These are phyloP conservation scores for Tuber brumale DNA, from an alignment of 495 filamentous ascomycete genomes.

Conservation along the genomic window DNA sequence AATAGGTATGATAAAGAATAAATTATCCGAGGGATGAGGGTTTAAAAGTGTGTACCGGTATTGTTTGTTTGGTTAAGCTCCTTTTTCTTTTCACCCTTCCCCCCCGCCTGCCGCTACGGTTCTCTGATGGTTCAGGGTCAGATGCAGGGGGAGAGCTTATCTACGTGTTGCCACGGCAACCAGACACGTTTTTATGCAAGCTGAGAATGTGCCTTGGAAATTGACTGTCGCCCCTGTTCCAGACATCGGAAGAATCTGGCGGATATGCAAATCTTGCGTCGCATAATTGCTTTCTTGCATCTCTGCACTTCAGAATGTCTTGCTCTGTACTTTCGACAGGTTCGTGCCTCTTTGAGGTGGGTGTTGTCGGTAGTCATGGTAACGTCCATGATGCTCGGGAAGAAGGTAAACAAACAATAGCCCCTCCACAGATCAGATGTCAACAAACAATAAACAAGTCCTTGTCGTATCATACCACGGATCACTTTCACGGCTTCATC, in stretches of 20 bases:
- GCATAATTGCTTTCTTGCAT: neutral
- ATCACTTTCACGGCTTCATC: neutral
- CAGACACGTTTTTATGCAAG: neutral
- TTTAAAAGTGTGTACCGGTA: neutral
- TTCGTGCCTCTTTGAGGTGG: neutral
- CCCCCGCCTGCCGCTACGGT: neutral
- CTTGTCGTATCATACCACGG: neutral
- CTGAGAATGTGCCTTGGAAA: neutral
- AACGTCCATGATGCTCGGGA: neutral
- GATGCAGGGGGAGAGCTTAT: constrained; percentile 5
- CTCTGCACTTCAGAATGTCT: constrained; percentile 2
- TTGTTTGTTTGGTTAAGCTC: constrained; percentile 2
- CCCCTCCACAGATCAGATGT: neutral
- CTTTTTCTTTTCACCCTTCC: neutral
- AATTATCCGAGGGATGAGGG: neutral
- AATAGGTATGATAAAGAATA: neutral
- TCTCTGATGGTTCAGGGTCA: neutral
- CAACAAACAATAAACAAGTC: neutral
- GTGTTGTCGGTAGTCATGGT: neutral
- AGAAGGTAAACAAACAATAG: neutral
- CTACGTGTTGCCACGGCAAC: constrained; percentile 1
- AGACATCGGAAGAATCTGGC: neutral
- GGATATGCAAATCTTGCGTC: neutral
- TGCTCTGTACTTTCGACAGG: neutral
- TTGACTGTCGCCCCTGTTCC: neutral